A percentile compares a stretch with the other conserved stretches of the same genome.
Evolutionary conservation across 495 filamentous ascomycete species (phyloP).

Genomic region (Neurospora terricola): DNA sequence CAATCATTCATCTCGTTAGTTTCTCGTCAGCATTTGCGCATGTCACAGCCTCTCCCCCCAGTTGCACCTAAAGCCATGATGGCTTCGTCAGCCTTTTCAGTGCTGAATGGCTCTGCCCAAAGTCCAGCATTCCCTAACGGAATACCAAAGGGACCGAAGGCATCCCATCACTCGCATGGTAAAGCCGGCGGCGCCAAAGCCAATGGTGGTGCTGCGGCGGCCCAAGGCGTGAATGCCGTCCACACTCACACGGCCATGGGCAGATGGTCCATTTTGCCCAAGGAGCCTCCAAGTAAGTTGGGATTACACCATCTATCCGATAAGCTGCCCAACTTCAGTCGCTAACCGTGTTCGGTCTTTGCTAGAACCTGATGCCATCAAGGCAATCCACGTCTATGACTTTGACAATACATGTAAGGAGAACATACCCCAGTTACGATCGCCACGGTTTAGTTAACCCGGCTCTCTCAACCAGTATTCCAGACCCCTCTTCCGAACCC

Average conservation of each 20-base stretch:
- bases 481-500: slow-evolving; percentile 79
- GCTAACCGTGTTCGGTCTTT: slow-evolving; percentile 8
- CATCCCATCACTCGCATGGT: not conserved
- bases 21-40: not conserved
- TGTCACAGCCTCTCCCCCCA: not conserved
- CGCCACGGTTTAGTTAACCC: not conserved
- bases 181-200: slow-evolving; percentile 8
- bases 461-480: slow-evolving; percentile 53
- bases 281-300: slow-evolving; percentile 52
- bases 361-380: slow-evolving; percentile 55
- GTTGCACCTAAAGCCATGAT: not conserved
- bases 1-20: not conserved
- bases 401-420: slow-evolving; percentile 88
- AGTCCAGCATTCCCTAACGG: not conserved
- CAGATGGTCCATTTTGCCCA: slow-evolving; percentile 70
- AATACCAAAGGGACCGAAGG: not conserved
- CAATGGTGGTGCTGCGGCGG: not conserved
- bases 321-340: not conserved
- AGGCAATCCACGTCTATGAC: slow-evolving; percentile 86
- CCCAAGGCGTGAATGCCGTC: slow-evolving; percentile 5
- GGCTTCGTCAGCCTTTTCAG: not conserved
- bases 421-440: slow-evolving; percentile 11
- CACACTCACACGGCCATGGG: slow-evolving; percentile 64
- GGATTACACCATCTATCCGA: not conserved
- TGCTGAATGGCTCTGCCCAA: not conserved